Evolutionary conservation across 2,329 filamentous ascomycete genomes (phyloP).

Genomic region (Cladosporium phlei): DNA sequence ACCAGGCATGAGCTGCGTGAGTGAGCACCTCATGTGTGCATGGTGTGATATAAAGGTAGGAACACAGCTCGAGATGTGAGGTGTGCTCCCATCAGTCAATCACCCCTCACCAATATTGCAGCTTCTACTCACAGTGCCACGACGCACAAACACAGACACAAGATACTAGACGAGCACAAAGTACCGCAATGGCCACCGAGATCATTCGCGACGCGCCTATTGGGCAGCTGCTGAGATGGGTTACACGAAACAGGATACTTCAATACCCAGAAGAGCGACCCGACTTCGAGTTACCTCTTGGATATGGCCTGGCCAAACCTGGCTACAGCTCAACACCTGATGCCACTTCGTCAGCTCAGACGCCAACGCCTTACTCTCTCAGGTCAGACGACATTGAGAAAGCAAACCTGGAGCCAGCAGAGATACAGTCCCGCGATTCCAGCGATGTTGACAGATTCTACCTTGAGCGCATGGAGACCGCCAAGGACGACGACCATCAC

Average conservation of each 20-base stretch:
- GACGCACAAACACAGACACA: not conserved
- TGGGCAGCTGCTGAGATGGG: slow-evolving; percentile 54
- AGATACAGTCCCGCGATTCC: slow-evolving; percentile 8
- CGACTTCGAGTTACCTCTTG: slow-evolving; percentile 49
- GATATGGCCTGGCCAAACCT: slow-evolving; percentile 27
- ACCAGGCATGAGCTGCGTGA: not conserved
- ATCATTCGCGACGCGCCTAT: slow-evolving; percentile 53
- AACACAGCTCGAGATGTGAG: not conserved
- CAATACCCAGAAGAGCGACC: slow-evolving; percentile 57
- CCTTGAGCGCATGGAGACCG: slow-evolving; percentile 82
- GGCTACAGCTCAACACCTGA: not conserved
- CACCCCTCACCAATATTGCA: not conserved
- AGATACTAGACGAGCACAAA: not conserved
- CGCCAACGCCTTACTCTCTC: not conserved
- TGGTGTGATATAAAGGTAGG: slow-evolving; percentile 6
- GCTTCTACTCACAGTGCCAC: not conserved
- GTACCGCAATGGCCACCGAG: not conserved
- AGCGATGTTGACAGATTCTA: slow-evolving; percentile 57
- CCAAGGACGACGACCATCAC: slow-evolving; percentile 88
- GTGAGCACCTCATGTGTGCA: not conserved
- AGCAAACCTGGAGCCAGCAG: slow-evolving; percentile 18
- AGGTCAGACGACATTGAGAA: slow-evolving; percentile 31
- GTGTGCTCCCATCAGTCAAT: not conserved
- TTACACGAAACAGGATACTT: slow-evolving; percentile 50
- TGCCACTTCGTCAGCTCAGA: not conserved